Conservation (phyloP, 2,329 filamentous ascomycete species). For the Microcera coccophila region DNA sequence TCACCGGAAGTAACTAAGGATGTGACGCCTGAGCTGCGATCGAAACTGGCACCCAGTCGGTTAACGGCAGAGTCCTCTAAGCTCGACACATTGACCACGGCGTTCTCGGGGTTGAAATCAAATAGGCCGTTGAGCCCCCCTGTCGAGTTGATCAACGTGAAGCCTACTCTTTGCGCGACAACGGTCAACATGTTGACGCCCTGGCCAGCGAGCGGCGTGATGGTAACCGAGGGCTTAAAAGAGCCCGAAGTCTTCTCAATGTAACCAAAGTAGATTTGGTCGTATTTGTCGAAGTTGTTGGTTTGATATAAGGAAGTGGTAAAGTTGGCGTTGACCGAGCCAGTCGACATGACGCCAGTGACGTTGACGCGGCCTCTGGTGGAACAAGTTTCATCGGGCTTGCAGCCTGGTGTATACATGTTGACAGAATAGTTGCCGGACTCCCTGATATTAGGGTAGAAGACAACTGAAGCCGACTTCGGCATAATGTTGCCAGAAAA, state of each 20-base stretch:
- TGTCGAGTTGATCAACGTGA: constrained; percentile 67
- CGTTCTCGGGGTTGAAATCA: constrained; percentile 68
- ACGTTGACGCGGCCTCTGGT: constrained; percentile 79
- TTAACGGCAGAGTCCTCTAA: constrained; percentile 73
- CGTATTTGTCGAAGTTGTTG: constrained; percentile 95
- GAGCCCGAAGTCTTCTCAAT: constrained; percentile 69
- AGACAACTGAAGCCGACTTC: constrained; percentile 65
- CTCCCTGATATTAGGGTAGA: constrained; percentile 78
- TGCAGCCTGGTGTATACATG: constrained; percentile 88
- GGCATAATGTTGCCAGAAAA: constrained; percentile 55
- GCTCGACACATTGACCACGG: constrained; percentile 54
- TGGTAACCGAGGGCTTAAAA: constrained; percentile 77
- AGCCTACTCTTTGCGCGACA: constrained; percentile 86
- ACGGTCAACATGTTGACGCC: constrained; percentile 61
- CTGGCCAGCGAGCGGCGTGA: constrained; percentile 66
- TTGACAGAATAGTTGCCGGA: constrained; percentile 89
- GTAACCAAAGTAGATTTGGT: constrained; percentile 81
- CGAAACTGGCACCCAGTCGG: constrained; percentile 67
- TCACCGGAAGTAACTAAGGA: constrained; percentile 63
- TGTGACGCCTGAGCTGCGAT: constrained; percentile 63
- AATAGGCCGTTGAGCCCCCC: constrained; percentile 85
- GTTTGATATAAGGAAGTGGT: constrained; percentile 74
- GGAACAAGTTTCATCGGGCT: constrained; percentile 70
- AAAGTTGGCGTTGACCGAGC: constrained; percentile 45
- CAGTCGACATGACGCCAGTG: constrained; percentile 63